phyloP scores from a whole-genome alignment of 768 basidiomycete species.

The Pulveroboletus sp. region DNA sequence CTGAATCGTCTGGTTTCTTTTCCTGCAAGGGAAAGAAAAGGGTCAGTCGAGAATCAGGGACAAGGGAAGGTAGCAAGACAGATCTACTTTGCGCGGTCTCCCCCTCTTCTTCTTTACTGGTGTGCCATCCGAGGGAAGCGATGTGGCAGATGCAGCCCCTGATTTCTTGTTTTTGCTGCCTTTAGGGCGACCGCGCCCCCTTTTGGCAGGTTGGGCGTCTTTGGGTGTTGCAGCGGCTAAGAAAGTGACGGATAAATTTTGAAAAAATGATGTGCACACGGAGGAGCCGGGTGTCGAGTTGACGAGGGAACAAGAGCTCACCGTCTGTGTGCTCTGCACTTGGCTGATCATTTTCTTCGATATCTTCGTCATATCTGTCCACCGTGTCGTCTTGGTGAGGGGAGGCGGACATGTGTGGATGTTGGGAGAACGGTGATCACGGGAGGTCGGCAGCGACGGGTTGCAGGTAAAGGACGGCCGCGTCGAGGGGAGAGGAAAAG shows the following conservation, averaged over 20 bases:
- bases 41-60: slow-evolving; percentile 23
- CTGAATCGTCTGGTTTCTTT: slow-evolving; percentile 42
- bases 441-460: slow-evolving; percentile 20
- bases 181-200: slow-evolving; percentile 84
- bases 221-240: slow-evolving; percentile 38
- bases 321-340: slow-evolving; percentile 30
- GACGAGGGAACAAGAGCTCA: slow-evolving; percentile 17
- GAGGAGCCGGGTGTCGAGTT: slow-evolving; percentile 10
- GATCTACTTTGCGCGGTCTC: slow-evolving; percentile 46
- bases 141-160: slow-evolving; percentile 30
- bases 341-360: slow-evolving; percentile 46
- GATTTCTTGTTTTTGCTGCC: slow-evolving; percentile 76
- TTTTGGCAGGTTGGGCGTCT: slow-evolving; percentile 47
- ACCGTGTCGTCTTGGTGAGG: slow-evolving; percentile 49
- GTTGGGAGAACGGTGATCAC: slow-evolving; percentile 20
- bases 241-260: slow-evolving; percentile 18
- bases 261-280: slow-evolving; percentile 15
- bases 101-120: slow-evolving; percentile 44
- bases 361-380: slow-evolving; percentile 59
- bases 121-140: slow-evolving; percentile 25
- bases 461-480: slow-evolving; percentile 25
- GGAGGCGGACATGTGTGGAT: slow-evolving; percentile 55
- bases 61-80: neutral
- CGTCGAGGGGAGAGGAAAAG: slow-evolving; percentile 46
- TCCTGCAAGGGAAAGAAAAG: slow-evolving; percentile 18